These are phyloP conservation scores for Lodderomyces orthopsilosis DNA, from an alignment of 1,139 yeast species.

Conservation along the genomic window DNA sequence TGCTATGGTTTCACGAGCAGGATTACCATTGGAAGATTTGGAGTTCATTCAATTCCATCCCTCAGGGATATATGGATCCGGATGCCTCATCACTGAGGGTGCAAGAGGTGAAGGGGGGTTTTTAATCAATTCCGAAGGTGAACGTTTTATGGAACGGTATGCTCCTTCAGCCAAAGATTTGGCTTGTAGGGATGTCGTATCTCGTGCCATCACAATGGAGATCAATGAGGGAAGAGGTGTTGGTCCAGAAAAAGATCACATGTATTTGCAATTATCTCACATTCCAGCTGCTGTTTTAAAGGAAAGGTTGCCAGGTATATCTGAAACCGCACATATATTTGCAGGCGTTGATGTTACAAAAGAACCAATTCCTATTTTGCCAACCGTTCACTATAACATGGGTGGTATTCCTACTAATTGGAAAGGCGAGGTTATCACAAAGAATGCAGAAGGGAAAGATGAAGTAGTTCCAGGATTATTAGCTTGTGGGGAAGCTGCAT, in stretches of 20 bases:
- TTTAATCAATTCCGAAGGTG: constrained; percentile 94
- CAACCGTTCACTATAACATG: constrained; percentile 99
- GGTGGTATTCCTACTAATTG: constrained; percentile 99
- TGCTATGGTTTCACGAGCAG: constrained; percentile 98
- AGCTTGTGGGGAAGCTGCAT: constrained; percentile 99
- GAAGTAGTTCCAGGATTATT: constrained; percentile 86
- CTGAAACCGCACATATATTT: constrained; percentile 96
- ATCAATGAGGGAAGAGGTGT: constrained; percentile 99
- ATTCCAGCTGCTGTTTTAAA: constrained; percentile 86
- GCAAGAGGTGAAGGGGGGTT: constrained; percentile 99
- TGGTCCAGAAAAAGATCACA: constrained; percentile 92
- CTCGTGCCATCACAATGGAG: constrained; percentile 97
- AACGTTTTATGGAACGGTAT: constrained; percentile 98
- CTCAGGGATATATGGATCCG: constrained; percentile 98
- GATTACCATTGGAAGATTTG: constrained; percentile 93
- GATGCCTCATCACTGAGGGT: constrained; percentile 98
- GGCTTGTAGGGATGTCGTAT: constrained; percentile 97
- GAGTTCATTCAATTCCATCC: constrained; percentile 99
- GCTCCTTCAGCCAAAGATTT: constrained; percentile 98
- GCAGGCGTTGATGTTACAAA: constrained; percentile 99
- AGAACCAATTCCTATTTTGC: constrained; percentile 97
- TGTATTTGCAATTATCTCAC: constrained; percentile 89
- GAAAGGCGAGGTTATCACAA: constrained; percentile 89
- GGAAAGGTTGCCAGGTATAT: constrained; percentile 98
- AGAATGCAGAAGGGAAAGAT: constrained; percentile 86